Base-by-base conservation (phyloP, 306 rosid species). In the Lablab purpureus region DNA sequence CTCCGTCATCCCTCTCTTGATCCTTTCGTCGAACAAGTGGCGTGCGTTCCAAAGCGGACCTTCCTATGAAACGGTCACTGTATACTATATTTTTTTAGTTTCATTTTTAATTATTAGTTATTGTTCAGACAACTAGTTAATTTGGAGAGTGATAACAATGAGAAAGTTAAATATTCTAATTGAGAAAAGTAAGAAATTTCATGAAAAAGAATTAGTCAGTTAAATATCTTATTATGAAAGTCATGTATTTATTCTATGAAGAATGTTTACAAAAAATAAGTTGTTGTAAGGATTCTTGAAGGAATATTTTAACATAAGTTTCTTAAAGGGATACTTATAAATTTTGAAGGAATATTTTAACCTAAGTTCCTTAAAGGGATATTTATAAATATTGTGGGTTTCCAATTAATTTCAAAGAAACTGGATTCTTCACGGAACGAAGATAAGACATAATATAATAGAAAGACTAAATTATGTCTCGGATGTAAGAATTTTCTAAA, bases 51-150 rank as follows among this genome's bases (percentile, higher is more conserved):
- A n/a, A 12, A 18, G 27, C 32, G 46, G 1, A 0, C 68, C 41
- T 73, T 85, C 78, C 5, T 81, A 56, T 49, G 87, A 90, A 27
- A 88, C 84, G 6, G 83, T 85, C 83, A 84, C 89, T 22, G 96
- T 95, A n/a, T n/a, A n/a, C 22, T 7, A 7, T 32, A 7, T 32
- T 32, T 32, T 32, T 7, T 55, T 14, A 9, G 10, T 22, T 55
- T 3, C 10, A 55, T 55, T 22, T 21, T 23, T 7, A 23, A 56
- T 1, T n/a, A n/a, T n/a, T 11, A 3, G 15, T 55, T 9, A 22
- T 55, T 22, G 22, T 6, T 55, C 13, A 7, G 30, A 17, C 32
- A 22, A 15, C 17, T 22, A 22, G 63, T 32, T 9, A 0, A 55
- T 22, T 21, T 22, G 43, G 68, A 55, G 11, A 25, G 68, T 54